phyloP scores from a whole-genome alignment of 108 stramenopile genomes.

The Nitzschia inconspicua region DNA sequence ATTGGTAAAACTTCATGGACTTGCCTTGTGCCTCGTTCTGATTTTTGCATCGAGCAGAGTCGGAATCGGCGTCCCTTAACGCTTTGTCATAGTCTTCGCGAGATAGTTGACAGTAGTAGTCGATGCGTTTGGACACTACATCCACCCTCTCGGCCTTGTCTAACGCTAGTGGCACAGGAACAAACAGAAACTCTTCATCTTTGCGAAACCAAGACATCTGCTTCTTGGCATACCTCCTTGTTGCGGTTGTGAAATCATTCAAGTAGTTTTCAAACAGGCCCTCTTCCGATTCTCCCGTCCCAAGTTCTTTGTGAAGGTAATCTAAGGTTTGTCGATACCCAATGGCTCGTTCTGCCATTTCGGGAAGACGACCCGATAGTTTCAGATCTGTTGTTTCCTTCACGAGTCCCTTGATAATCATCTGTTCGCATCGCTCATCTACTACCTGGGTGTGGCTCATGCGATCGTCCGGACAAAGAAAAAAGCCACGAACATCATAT shows the following conservation, averaged over 20 bases:
- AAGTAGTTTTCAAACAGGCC: slow-evolving; percentile 67
- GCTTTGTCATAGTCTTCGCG: slow-evolving; percentile 54
- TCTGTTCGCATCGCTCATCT: slow-evolving; percentile 89
- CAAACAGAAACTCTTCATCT: slow-evolving; percentile 73
- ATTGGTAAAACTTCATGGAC: slow-evolving; percentile 76
- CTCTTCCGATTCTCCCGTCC: slow-evolving; percentile 34
- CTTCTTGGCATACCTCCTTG: slow-evolving; percentile 89
- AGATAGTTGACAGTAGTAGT: slow-evolving; percentile 48
- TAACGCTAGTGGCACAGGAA: slow-evolving; percentile 53
- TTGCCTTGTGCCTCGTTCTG: slow-evolving; percentile 77
- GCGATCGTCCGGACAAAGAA: slow-evolving; percentile 89
- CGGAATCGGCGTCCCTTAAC: slow-evolving; percentile 20
- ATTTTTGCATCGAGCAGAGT: slow-evolving; percentile 47
- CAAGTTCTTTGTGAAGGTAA: slow-evolving; percentile 55
- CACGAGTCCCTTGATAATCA: slow-evolving; percentile 83
- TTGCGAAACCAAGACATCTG: slow-evolving; percentile 96
- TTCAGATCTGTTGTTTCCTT: slow-evolving; percentile 75
- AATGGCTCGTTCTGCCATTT: slow-evolving; percentile 85
- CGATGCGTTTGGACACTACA: slow-evolving; percentile 39
- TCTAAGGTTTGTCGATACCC: slow-evolving; percentile 95
- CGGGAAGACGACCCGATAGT: slow-evolving; percentile 58
- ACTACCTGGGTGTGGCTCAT: slow-evolving; percentile 79
- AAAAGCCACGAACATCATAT: slow-evolving; percentile 95
- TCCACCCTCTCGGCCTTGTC: slow-evolving; percentile 39
- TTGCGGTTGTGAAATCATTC: slow-evolving; percentile 83